Evolutionary conservation across 257 asterid species (phyloP), one percentile per base, ranked within the genome.

Genomic region (Pogostemon cablin): DNA sequence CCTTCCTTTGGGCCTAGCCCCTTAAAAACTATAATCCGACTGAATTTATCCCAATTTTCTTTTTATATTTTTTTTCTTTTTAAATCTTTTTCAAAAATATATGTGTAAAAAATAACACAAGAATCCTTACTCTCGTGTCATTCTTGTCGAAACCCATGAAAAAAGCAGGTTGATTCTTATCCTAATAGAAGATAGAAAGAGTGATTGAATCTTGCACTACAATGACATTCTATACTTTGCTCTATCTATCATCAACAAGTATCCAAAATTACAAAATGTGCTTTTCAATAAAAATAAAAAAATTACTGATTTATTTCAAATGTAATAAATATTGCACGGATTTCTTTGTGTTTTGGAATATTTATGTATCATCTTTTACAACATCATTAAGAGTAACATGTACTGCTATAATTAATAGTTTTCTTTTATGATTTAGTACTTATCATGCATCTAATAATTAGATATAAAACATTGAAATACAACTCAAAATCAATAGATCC

Each of bases 1-100:
- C 25, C 34, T 7, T 9, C 10, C 4, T 73, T 62, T 55, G 78
- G 78, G 82, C 78, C 81, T 11, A 34, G 49, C 59, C 74, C 67
- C 10, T 6, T 9, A 10, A 11, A 25, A 25, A 1, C 32, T 25
- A 25, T 25, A 25, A 25, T 25, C 2, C 25, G 7, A 8, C 42
- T 4, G 17, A 67, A 9, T 2, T 69, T 65, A 5, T 11, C 50
- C 3, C 50, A 9, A 37, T 12, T 3, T 9, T 17, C 57, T 12
- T 53, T 53, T 53, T 53, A 5, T 53, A 25, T 6, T 10, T 6
- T 12, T 43, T 43, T 25, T 25, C 32, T 25, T 25, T 25, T 25
- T 25, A 25, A 25, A 25, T 25, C 32, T 25, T 25, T 25, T 25
- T 25, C 32, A 25, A 25, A 1, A 25, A 25, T 25, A 25, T 25